Evolutionary conservation across 257 asterid species (phyloP), one percentile per base, ranked within the genome.

Genomic region (Mitragyna speciosa): DNA sequence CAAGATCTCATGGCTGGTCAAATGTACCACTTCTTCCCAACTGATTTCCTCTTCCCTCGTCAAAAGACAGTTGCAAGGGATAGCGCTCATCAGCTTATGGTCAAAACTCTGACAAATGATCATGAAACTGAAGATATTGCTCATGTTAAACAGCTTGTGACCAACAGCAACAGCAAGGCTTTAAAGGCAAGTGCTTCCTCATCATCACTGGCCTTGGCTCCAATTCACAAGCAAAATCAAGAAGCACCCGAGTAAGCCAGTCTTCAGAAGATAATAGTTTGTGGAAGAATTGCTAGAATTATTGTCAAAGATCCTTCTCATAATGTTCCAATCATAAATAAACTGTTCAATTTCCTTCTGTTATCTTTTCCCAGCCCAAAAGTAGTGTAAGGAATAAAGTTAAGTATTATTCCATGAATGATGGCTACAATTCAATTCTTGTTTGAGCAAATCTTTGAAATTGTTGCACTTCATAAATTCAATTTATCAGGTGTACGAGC

Each of bases 21-120:
- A 74, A 6, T 4, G 12, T 89, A 89, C 90, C 86, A 84, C 6
- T 89, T 86, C 81, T 89, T 89, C 80, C 93, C 93, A 36, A 89
- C 93, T 24, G 91, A 87, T 80, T 87, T 89, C 87, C 81, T 84
- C 78, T 80, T 84, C 36, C 91, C 91, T 81, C 81, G 80, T 22
- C 88, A 86, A 61, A 84, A 75, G 26, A 64, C 82, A 82, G 24
- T 81, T 22, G 59, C 81, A 69, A 77, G 84, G n/a, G 86, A 84
- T 65, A 80, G 79, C 72, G 56, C 52, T 86, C 85, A 45, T 52
- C 89, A 82, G 65, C 84, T 82, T n/a, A 64, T 80, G 56, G 76
- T 22, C 78, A 58, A 82, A 83, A 56, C 63, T 2, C 20, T 49
- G 24, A 84, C 43, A 75, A 30, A 33, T 49, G 87, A 80, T 61